Evolutionary conservation across 768 basidiomycete genomes (phyloP).

Genomic region (Mycena epipterygia): DNA sequence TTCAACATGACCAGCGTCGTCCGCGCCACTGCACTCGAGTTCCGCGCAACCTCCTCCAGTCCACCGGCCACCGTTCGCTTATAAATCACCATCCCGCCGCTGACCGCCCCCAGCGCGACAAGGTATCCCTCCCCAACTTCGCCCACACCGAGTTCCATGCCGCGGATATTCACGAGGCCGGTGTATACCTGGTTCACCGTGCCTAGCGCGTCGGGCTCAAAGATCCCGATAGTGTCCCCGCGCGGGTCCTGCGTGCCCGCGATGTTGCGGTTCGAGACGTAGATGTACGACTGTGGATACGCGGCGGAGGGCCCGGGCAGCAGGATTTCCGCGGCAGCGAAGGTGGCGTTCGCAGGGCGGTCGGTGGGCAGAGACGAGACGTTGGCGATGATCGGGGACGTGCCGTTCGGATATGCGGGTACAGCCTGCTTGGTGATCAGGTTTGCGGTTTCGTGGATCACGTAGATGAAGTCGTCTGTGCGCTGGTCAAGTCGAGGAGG

Average conservation of each 20-base stretch:
- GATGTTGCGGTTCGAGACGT: conserved; percentile 77
- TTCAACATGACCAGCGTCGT: conserved; percentile 41
- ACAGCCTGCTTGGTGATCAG: conserved; percentile 67
- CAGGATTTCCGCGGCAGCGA: conserved; percentile 74
- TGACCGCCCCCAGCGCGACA: conserved; percentile 67
- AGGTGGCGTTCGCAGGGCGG: conserved; percentile 54
- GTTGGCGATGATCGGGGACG: conserved; percentile 61
- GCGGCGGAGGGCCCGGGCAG: conserved; percentile 60
- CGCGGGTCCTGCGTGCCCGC: conserved; percentile 63
- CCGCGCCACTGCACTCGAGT: conserved; percentile 63
- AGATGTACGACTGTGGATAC: conserved; percentile 70
- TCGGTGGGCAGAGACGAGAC: conserved; percentile 64
- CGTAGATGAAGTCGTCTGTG: conserved; percentile 20
- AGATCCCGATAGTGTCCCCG: conserved; percentile 76
- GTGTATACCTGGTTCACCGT: conserved; percentile 69
- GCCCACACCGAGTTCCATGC: conserved; percentile 71
- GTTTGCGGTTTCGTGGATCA: conserved; percentile 33
- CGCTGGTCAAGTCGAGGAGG: no score
- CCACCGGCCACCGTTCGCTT: conserved; percentile 64
- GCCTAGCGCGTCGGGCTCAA: conserved; percentile 55
- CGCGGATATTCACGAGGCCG: conserved; percentile 73
- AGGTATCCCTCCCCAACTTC: conserved; percentile 65
- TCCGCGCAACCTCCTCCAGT: conserved; percentile 64
- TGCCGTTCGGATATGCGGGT: conserved; percentile 64
- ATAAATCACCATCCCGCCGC: conserved; percentile 67